phyloP scores from a whole-genome alignment of 345 rosid species.

The Leavenworthia alabamica region DNA sequence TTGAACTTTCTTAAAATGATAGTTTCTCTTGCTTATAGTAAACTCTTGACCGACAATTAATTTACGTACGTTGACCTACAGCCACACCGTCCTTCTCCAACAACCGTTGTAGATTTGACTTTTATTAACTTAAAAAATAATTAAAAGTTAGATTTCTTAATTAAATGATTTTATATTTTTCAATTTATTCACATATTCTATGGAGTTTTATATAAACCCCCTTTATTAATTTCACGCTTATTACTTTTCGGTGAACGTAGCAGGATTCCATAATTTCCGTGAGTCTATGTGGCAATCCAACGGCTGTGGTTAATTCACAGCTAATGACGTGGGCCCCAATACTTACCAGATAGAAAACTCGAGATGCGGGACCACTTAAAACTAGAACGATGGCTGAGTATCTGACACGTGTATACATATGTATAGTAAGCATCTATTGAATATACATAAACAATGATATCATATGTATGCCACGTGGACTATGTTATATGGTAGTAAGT shows the following conservation, averaged over 20 bases:
- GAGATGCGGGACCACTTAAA: not conserved
- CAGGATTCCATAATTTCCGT: no score
- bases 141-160: not conserved
- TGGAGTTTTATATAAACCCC: not conserved
- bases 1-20: not conserved
- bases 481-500: not conserved
- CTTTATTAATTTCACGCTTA: not conserved
- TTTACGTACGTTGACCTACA: slow-evolving; percentile 6
- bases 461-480: not conserved
- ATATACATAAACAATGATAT: slow-evolving; percentile 1
- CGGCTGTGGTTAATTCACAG: slow-evolving; percentile 13
- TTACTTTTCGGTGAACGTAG: no score
- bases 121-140: not conserved
- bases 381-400: slow-evolving; percentile 5
- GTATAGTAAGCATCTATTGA: not conserved
- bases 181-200: not conserved
- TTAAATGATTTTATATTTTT: not conserved
- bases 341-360: slow-evolving; percentile 9
- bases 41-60: slow-evolving; percentile 18
- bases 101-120: slow-evolving; percentile 1
- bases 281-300: slow-evolving; percentile 4
- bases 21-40: not conserved
- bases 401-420: slow-evolving; percentile 17
- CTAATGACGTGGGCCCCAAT: not conserved
- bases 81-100: slow-evolving; percentile 11